phyloP scores from a whole-genome alignment of 1,284 basidiomycete species.

The Caloboletus inedulis region DNA sequence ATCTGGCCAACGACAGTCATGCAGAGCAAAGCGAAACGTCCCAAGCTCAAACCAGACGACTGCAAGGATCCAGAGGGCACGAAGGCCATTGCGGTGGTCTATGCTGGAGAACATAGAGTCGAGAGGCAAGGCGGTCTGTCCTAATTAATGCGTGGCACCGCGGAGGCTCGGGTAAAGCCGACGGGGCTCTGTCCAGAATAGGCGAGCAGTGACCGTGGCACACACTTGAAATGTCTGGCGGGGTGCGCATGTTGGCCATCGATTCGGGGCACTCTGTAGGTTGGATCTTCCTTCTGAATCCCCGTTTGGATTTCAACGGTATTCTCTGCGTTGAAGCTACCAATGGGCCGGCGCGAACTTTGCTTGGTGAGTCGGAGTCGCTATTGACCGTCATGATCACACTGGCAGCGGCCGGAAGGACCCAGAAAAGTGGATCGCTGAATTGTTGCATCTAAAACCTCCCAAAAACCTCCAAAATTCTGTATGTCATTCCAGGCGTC shows the following conservation, averaged over 20 bases:
- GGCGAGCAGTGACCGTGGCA: background rate
- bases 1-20: constrained; percentile 29
- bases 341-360: no score
- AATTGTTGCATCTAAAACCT: background rate
- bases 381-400: background rate
- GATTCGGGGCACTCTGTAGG: background rate
- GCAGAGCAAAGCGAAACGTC: constrained; percentile 22
- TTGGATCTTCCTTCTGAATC: background rate
- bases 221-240: no score
- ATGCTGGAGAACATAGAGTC: constrained; percentile 8
- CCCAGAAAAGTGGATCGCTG: background rate
- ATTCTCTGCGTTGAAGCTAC: no score
- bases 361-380: background rate
- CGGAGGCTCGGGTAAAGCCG: constrained; percentile 13
- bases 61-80: constrained; percentile 26
- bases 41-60: constrained; percentile 33
- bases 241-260: no score
- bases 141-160: no score
- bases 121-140: no score
- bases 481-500: constrained; percentile 10
- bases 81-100: constrained; percentile 14
- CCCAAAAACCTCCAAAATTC: background rate
- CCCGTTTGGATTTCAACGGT: no score
- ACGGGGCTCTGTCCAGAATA: background rate
- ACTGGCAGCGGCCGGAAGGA: background rate